Percentiles rank a stretch among this genome's conserved stretches.
phyloP scores from a whole-genome alignment of 2,329 filamentous ascomycete genomes.

The Curvularia sp. region DNA sequence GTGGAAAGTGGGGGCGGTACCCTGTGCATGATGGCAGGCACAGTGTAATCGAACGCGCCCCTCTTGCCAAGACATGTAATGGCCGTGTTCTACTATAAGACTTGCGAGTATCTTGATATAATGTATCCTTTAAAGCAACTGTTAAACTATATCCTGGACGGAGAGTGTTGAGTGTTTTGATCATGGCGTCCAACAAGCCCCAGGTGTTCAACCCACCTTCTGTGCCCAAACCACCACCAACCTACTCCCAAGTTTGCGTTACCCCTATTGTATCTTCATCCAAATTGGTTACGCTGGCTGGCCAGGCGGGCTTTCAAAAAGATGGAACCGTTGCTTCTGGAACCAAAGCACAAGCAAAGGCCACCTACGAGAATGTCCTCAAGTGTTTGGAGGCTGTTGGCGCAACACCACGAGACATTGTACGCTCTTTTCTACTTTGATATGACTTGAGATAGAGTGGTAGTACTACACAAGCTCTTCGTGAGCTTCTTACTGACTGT shows the following conservation, averaged over 20 bases:
- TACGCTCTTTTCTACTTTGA: not conserved
- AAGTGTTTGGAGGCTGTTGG: conserved; percentile 38
- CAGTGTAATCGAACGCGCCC: conserved; percentile 5
- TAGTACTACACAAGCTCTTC: not conserved
- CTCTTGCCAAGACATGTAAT: conserved; percentile 6
- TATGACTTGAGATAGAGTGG: not conserved
- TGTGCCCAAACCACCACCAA: conserved; percentile 37
- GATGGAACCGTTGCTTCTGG: conserved; percentile 21
- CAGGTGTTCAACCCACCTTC: conserved; percentile 39
- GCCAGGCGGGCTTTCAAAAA: conserved; percentile 35
- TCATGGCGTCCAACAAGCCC: conserved; percentile 32
- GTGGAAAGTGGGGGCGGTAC: conserved; percentile 2
- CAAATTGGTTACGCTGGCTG: conserved; percentile 44
- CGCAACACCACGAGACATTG: conserved; percentile 46
- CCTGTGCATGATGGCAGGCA: not conserved
- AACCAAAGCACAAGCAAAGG: conserved; percentile 38
- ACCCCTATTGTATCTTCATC: conserved; percentile 40
- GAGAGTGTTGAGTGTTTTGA: not conserved
- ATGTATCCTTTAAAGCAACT: not conserved
- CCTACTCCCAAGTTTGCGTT: conserved; percentile 42
- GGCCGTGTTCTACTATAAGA: not conserved
- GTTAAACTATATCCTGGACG: no score
- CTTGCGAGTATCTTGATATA: not conserved
- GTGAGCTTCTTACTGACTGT: conserved; percentile 2
- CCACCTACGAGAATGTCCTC: conserved; percentile 39